These are phyloP conservation scores for Exserohilum turcica DNA, from an alignment of 2,329 filamentous ascomycete genomes.

Conservation along the genomic window DNA sequence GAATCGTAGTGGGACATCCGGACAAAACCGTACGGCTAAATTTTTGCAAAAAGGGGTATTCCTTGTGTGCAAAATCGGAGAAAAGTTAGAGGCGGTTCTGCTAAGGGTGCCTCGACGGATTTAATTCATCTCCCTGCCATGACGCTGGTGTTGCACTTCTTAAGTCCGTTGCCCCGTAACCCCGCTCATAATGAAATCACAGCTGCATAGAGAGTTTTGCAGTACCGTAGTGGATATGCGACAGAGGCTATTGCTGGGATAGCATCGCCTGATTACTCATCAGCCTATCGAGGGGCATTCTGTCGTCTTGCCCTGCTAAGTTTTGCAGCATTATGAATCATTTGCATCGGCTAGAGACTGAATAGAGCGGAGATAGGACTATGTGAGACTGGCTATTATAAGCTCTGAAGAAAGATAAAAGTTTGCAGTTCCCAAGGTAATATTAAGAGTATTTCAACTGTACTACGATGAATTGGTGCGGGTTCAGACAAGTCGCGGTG, in stretches of 20 bases:
- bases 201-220: neutral
- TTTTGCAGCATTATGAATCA: neutral
- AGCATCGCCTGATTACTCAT: no score
- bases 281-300: no score
- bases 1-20: neutral
- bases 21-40: neutral
- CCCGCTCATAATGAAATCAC: conserved; percentile 8
- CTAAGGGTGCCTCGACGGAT: neutral
- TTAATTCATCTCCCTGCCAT: neutral
- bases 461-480: neutral
- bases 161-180: neutral
- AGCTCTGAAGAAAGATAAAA: neutral
- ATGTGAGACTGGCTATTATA: neutral
- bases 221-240: neutral
- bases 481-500: neutral
- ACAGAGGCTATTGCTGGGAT: neutral
- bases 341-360: neutral
- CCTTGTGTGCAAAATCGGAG: neutral
- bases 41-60: neutral
- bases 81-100: neutral
- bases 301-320: neutral
- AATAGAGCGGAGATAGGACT: neutral
- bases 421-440: neutral
- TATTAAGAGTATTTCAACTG: no score
- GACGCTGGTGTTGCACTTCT: conserved; percentile 1